Evolutionary conservation across 2,329 filamentous ascomycete genomes (phyloP), one percentile per base, ranked within the genome.

Genomic region (Beauveria australis): DNA sequence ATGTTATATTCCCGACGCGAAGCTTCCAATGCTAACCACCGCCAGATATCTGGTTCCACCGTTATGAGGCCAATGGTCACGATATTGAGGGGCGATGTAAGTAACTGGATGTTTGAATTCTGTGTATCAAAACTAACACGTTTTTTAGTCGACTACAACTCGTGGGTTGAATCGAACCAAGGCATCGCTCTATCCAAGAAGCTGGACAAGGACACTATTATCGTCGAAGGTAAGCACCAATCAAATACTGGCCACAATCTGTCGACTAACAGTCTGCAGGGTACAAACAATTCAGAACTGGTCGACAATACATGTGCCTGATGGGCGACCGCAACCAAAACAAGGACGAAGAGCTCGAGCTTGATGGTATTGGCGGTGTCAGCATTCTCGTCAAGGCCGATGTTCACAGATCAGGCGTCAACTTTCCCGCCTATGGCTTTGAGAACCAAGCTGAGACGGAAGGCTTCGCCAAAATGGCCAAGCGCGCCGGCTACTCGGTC

Each of bases 401-500:
- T 73, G 93, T 99, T 12, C 94, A 99, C 75, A 86, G 94, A 77
- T 91, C 93, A 93, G 92, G 93, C 64, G 94, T 99, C 78, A 99
- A 99, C 75, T 99, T 99, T 75, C 94, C 94, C 9, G 87, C 86
- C 72, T 99, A 99, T 70, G 84, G 94, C 3, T 99, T 99, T 72
- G 94, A 99, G 74, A 97, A 99, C 75, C 94, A 99, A 78, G 94
- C 94, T 65, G 94, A 99, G 76, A 99, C 94, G 5, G 94, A 99
- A 77, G 94, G 94, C 7, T 99, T 99, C 71, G 94, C 94, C 43
- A 96, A 95, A 74, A 99, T 99, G 94, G 94, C 94, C 62, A 97
- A 95, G 78, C 83, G 92, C 64, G 94, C 94, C 19, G 94, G 94
- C 49, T 97, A 97, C 73, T 83, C 91, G 70, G 94, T 99, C 28